A percentile compares a stretch with the other conserved stretches of the same genome.
Conservation (phyloP, 2,329 filamentous ascomycete species). For the Colletotrichum sp. region DNA sequence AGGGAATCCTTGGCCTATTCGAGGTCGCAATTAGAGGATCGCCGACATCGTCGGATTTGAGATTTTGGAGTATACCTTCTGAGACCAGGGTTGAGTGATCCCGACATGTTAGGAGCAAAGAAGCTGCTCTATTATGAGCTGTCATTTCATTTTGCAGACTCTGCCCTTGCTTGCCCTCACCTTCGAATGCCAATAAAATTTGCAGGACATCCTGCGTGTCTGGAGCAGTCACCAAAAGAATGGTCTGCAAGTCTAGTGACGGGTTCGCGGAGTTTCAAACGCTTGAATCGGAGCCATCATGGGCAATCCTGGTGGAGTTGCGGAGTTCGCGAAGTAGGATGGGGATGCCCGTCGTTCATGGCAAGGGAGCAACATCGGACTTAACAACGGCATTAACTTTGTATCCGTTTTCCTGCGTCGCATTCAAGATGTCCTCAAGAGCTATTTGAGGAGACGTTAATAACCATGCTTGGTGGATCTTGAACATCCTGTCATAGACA, state of each 20-base stretch:
- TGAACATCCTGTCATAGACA: neutral
- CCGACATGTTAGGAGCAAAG: neutral
- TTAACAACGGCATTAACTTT: neutral
- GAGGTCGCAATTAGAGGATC: neutral
- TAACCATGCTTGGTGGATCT: neutral
- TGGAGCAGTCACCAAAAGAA: neutral
- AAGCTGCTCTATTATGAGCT: rapidly evolving
- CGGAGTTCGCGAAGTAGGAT: neutral
- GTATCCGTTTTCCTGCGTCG: neutral
- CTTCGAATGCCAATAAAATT: neutral
- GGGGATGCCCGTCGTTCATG: neutral
- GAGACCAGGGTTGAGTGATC: no score
- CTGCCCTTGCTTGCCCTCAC: rapidly evolving
- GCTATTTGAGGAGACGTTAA: rapidly evolving
- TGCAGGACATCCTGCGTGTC: neutral
- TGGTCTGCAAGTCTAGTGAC: neutral
- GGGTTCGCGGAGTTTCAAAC: neutral
- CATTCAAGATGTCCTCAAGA: neutral
- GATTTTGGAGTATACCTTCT: no score
- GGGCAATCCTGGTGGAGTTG: neutral
- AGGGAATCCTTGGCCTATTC: neutral
- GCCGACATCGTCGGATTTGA: neutral
- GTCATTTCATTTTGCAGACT: neutral
- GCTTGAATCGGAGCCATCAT: neutral
- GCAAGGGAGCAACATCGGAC: neutral